These are phyloP conservation scores for Rhazya stricta DNA, from an alignment of 257 asterid species.

Conservation along the genomic window DNA sequence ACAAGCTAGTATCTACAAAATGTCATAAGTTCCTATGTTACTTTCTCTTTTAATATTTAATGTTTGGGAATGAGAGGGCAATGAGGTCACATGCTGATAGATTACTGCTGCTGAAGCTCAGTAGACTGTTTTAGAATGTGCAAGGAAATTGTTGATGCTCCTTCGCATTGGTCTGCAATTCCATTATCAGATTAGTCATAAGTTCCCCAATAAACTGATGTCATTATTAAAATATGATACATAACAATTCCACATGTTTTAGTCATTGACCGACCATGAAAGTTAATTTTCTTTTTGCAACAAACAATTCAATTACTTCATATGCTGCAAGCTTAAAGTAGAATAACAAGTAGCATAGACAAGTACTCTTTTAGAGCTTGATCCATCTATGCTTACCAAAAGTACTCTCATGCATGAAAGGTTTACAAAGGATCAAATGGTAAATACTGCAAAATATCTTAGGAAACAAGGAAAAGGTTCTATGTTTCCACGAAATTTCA, in stretches of 20 bases:
- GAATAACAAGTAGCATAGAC: not conserved
- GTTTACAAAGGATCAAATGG: not conserved
- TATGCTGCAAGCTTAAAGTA: not conserved
- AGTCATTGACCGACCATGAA: not conserved
- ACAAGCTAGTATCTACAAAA: not conserved
- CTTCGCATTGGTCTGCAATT: not conserved
- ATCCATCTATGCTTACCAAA: not conserved
- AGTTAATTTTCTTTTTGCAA: not conserved
- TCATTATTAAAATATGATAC: not conserved
- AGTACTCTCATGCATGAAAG: not conserved
- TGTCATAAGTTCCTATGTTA: no score
- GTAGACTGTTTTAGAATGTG: not conserved
- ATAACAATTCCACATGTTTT: not conserved
- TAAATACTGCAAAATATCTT: not conserved
- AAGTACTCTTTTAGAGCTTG: not conserved
- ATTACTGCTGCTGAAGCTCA: slow-evolving; percentile 1
- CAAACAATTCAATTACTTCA: not conserved
- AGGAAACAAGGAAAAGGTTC: not conserved
- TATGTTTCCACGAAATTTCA: not conserved
- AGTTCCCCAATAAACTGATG: not conserved
- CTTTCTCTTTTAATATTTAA: no score
- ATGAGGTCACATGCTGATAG: not conserved
- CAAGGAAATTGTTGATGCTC: not conserved
- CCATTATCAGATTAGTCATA: not conserved
- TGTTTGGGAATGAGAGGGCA: not conserved